Base-by-base conservation (phyloP, 371 early-diverging fungal genomes). In the Dipsacomyces acuminosporus region DNA sequence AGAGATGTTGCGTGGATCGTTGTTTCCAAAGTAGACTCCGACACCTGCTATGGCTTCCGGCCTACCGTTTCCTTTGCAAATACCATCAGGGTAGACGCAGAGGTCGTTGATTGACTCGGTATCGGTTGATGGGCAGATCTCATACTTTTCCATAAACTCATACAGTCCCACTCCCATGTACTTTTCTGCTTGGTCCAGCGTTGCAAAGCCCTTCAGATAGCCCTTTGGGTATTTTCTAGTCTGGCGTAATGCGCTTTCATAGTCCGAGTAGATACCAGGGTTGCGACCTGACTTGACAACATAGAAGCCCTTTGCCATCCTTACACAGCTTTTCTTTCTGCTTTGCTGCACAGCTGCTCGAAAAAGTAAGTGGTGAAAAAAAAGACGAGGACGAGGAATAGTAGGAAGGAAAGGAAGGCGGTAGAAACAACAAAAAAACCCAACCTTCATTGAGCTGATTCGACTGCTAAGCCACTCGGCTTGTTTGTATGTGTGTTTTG, bases 281-380 rank as follows among this genome's bases (percentile, higher is more conserved):
- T 56, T 54, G 38, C 72, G 71, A 11, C 83, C 83, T 9, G 46
- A 46, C 3, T 65, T 70, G 0, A 83, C 83, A 26, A 80, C 83
- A 48, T 83, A 83, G 48, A 20, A 44, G n/a, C 8, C 17, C 4
- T 38, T 17, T 8, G 5, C 38, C 38, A 38, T 38, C n/a, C n/a
- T n/a, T n/a, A n/a, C n/a, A n/a, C n/a, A n/a, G n/a, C n/a, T n/a
- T n/a, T n/a, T n/a, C n/a, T n/a, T n/a, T n/a, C n/a, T n/a, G n/a
- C n/a, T n/a, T n/a, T n/a, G n/a, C n/a, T n/a, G n/a, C n/a, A n/a
- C n/a, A n/a, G n/a, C n/a, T n/a, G n/a, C n/a, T n/a, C n/a, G 11
- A 30, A 30, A 30, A 30, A 30, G 30, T 11, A 11, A 30, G 7
- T 7, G 30, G 7, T 7, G 30, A 30, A 11, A 30, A 11, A 30